Base-by-base conservation (phyloP, 179 eudicot species). In the Corrigiola litoralis region DNA sequence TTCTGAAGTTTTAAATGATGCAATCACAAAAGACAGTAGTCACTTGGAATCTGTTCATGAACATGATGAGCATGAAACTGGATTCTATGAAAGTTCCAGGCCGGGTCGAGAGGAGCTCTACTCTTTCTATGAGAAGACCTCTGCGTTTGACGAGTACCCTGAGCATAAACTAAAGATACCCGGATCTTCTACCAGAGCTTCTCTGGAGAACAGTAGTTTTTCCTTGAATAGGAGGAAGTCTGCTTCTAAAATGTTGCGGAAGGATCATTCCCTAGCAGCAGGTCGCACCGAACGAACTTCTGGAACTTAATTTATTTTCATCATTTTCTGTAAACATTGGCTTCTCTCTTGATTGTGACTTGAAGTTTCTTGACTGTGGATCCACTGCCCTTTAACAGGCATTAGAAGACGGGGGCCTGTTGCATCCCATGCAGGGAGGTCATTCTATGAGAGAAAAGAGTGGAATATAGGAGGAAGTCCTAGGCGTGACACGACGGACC, bases 31-130 rank as follows among this genome's bases (percentile, higher is more conserved):
- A 62, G 81, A 72, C 21, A 56, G 34, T 54, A 66, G 52, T 34
- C 37, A 55, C 54, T 71, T 45, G 71, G 67, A 52, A 23, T 24
- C 59, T 47, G 48, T 44, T 14, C 36, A 57, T 69, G 70, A 72
- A 71, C 65, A 65, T 63, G 63, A 58, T 56, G 74, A 65, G 40
- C 38, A 61, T 71, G 66, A 58, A 58, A 48, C 48, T 36, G 75
- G 55, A 65, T 54, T 7, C 44, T 18, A 45, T 71, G 51, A 64
- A 29, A 66, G 51, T 54, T 49, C 66, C 7, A 69, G 45, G 31
- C 66, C 78, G 69, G 63, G 45, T 31, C 79, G 84, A 63, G 78
- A 75, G 68, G 94, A 76, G 58, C 86, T 91, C 54, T 68, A 91
- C 70, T 73, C 83, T 69, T 82, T 85, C 68, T 76, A 80, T 66